Evolutionary conservation across 1,284 basidiomycete species (phyloP).

Genomic region (Ceratobasidium sp.): DNA sequence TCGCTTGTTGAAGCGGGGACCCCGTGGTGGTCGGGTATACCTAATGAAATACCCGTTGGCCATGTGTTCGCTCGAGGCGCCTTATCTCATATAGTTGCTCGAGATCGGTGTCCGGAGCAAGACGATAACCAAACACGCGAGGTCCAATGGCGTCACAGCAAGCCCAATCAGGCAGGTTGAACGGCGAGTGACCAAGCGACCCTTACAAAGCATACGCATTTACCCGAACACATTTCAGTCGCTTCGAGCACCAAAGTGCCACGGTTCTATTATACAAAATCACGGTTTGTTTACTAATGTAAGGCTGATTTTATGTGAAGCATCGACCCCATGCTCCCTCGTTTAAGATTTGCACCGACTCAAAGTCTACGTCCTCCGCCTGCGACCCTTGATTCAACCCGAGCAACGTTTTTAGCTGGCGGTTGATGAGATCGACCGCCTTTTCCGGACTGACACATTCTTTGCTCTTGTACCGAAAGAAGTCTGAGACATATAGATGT

Average conservation of each 20-base stretch:
- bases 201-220: neutral
- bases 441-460: neutral
- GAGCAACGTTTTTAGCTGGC: neutral
- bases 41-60: conserved; percentile 4
- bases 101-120: conserved; percentile 15
- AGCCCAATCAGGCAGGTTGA: conserved; percentile 27
- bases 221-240: neutral
- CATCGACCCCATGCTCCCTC: neutral
- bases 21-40: conserved; percentile 11
- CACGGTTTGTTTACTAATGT: too few species aligned
- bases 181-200: conserved; percentile 9
- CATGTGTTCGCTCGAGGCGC: conserved; percentile 9
- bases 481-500: neutral
- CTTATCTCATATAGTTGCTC: conserved; percentile 7
- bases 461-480: neutral
- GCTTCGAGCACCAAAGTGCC: neutral
- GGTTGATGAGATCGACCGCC: neutral
- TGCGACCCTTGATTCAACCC: neutral
- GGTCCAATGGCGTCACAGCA: conserved; percentile 13
- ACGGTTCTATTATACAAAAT: neutral
- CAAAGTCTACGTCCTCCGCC: neutral
- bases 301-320: too few species aligned
- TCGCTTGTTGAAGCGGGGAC: conserved; percentile 25
- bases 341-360: neutral
- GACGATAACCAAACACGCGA: neutral